Evolutionary conservation across 805 yeast species (phyloP).

Genomic region (Candida gorgasii): DNA sequence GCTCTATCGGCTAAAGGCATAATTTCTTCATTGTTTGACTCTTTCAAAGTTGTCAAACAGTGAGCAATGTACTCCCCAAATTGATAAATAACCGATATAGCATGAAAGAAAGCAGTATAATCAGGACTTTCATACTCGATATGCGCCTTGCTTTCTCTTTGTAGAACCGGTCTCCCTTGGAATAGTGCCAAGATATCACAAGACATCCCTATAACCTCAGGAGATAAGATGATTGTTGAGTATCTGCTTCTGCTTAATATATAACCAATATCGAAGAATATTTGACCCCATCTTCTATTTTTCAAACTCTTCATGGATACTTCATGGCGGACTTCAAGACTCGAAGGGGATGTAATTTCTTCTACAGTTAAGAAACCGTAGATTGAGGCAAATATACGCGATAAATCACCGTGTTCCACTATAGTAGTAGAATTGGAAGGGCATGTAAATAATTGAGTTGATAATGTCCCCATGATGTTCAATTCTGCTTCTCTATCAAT

Average conservation of each 20-base stretch:
- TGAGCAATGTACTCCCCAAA: conserved; percentile 56
- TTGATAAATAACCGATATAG: conserved; percentile 66
- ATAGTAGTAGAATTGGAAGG: conserved; percentile 75
- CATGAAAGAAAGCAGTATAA: conserved; percentile 71
- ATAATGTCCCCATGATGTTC: conserved; percentile 68
- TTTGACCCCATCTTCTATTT: conserved; percentile 75
- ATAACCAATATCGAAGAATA: conserved; percentile 77
- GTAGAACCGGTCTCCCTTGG: conserved; percentile 75
- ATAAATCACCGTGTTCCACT: conserved; percentile 62
- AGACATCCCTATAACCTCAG: conserved; percentile 54
- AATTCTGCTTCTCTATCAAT: conserved; percentile 88
- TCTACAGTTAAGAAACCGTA: conserved; percentile 63
- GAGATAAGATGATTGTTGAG: conserved; percentile 46
- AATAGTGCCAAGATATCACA: conserved; percentile 67
- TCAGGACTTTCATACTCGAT: conserved; percentile 90
- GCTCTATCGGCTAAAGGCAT: conserved; percentile 22
- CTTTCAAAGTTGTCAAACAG: conserved; percentile 33
- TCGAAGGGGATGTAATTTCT: conserved; percentile 45
- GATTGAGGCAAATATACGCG: conserved; percentile 60
- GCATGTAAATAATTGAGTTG: conserved; percentile 87
- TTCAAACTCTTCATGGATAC: conserved; percentile 51
- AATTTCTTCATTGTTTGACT: conserved; percentile 15
- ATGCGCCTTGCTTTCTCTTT: conserved; percentile 75
- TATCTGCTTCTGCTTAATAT: conserved; percentile 69
- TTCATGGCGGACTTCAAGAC: conserved; percentile 37